Base-by-base conservation (phyloP, 2,329 filamentous ascomycete genomes). In the Fusarium sp. region DNA sequence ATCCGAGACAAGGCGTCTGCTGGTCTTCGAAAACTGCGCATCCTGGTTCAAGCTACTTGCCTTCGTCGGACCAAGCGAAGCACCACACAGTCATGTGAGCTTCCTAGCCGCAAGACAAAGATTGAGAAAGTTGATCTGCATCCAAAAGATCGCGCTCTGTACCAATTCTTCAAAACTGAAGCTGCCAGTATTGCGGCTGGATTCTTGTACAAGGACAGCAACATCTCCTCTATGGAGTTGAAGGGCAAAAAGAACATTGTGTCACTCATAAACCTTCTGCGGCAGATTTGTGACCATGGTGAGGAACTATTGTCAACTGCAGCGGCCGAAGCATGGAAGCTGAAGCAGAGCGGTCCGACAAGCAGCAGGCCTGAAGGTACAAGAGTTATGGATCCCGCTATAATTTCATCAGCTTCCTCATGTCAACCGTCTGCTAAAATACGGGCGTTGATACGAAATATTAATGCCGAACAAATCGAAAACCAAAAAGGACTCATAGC, bases 241-340 rank as follows among this genome's bases (percentile, higher is more conserved):
- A 37, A 12, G 1, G 30, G 28, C 7, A 60, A 52, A 2, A 54
- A 28, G 5, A 68, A 62, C 15, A 30, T 60, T 1, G 2, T 68
- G 2, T 15, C 50, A 4, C 6, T 66, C 0, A 62, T 68, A 1
- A 34, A 50, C 4, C 43, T 46, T n/a, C 56, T 69, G 0, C 60
- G 66, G 1, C 47, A 4, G 0, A 67, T 67, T n/a, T 67, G 66
- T 12, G 34, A 67, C 23, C 60, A 69, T 7, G 66, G 66, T 2
- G 58, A 60, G 3, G 23, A 31, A 0, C 46, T 68, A 2, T 40
- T 68, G 13, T n/a, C 58, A 0, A 2, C 1, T 6, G 1, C 15
- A 0, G 56, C 54, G 0, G 4, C 48, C 0, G 28, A 58, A 27
- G 7, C 10, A 2, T 66, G 56, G 60, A 65, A 9, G 1, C 0